Evolutionary conservation across 176 grass and related monocot species (phyloP), one percentile per base, ranked within the genome.

Genomic region (Tillandsia fasciculata): DNA sequence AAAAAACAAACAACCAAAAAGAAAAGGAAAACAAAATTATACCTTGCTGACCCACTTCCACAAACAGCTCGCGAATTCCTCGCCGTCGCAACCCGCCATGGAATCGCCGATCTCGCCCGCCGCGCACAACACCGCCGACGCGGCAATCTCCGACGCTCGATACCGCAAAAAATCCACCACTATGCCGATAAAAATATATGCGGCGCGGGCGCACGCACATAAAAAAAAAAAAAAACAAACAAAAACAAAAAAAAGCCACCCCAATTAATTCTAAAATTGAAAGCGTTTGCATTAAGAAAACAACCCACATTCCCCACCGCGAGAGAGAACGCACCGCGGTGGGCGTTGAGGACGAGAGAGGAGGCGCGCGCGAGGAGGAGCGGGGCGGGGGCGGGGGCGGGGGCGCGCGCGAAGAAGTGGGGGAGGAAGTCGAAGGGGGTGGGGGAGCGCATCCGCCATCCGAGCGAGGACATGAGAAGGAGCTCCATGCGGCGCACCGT

Each of bases 361-460:
- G 76, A 64, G 10, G 65, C 51, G 26, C 64, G 65, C 17, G 70
- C 11, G 27, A 84, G 65, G 53, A 65, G 28, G 23, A 42, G 33
- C 0, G 33, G 33, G 33, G 42, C 17, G 29, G 48, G 42, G 10
- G 59, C 52, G 64, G 33, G 33, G 33, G 42, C 17, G 29, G 48
- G 42, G 10, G 59, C 52, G 64, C 12, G 29, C 13, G 70, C 28
- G 26, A 70, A 50, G 2, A 85, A 65, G 58, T 75, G 65, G 67
- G 78, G 83, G 2, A 85, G 83, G 63, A 77, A 85, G 48, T 85
- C 83, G 69, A 85, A 85, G 53, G 83, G 83, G 74, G 83, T 77
- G 54, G 73, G 52, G 66, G 76, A 50, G 20, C 74, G 83, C 33
- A 85, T 69, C 9, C 83, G 77, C 83, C 83, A 85, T 9, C 70